Evolutionary conservation across 225 moss, liverwort and hornwort genomes (phyloP).

Genomic region (Bryoerythrophyllum caledonicum): DNA sequence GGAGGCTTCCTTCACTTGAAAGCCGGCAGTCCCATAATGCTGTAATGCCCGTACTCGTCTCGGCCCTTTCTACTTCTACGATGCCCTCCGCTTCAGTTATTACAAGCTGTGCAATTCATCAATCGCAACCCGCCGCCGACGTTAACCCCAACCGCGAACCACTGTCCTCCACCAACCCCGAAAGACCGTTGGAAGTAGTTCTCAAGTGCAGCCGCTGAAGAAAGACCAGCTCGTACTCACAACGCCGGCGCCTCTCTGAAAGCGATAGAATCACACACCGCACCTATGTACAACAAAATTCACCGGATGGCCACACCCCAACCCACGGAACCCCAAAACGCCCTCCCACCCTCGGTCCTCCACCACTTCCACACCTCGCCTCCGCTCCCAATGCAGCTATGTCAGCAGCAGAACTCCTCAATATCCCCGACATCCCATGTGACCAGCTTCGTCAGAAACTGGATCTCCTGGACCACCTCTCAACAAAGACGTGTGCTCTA

Average conservation of each 20-base stretch:
- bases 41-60: background rate
- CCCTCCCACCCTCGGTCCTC: background rate
- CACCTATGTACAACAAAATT: background rate
- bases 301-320: slow-evolving; percentile 3
- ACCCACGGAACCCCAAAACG: background rate
- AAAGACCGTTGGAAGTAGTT: background rate
- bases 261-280: too few relatives aligned
- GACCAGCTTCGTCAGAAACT: too few relatives aligned
- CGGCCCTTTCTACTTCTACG: background rate
- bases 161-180: background rate
- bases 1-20: background rate
- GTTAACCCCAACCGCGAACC: slow-evolving; percentile 5
- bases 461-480: background rate
- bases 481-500: slow-evolving; percentile 7
- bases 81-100: background rate
- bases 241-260: background rate
- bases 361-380: slow-evolving; percentile 13
- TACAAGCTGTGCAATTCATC: background rate
- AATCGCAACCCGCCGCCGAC: slow-evolving; percentile 19
- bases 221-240: background rate
- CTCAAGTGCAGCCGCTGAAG: background rate
- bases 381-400: slow-evolving; percentile 21
- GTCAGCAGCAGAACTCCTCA: too few relatives aligned
- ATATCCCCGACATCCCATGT: too few relatives aligned
- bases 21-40: slow-evolving; percentile 7